phyloP scores from a whole-genome alignment of 2,329 filamentous ascomycete genomes.

The Diplodia intermedia region DNA sequence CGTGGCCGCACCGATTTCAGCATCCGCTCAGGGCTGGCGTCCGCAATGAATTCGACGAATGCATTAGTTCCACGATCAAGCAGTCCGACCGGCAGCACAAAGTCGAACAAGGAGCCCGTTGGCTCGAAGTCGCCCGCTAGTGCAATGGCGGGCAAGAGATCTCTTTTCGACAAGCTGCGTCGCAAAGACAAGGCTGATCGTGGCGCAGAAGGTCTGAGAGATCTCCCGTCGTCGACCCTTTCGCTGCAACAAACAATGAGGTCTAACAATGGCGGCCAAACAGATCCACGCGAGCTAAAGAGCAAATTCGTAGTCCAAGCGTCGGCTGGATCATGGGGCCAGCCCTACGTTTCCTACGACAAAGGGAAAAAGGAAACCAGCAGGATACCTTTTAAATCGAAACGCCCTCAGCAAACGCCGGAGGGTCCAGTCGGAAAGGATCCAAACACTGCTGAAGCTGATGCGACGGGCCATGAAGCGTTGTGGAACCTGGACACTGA shows the following conservation, averaged over 20 bases:
- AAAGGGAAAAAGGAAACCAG: slow-evolving; percentile 38
- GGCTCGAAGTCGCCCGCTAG: slow-evolving; percentile 64
- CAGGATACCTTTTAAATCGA: slow-evolving; percentile 34
- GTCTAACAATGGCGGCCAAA: slow-evolving; percentile 40
- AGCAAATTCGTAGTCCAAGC: slow-evolving; percentile 37
- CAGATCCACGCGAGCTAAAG: slow-evolving; percentile 43
- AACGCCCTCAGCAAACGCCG: slow-evolving; percentile 41
- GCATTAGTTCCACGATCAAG: slow-evolving; percentile 68
- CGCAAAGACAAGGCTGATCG: slow-evolving; percentile 57
- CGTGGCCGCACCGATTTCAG: slow-evolving; percentile 51
- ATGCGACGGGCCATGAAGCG: slow-evolving; percentile 60
- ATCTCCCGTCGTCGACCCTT: slow-evolving; percentile 50
- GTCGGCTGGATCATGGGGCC: slow-evolving; percentile 30
- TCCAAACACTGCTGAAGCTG: slow-evolving; percentile 50
- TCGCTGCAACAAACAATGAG: slow-evolving; percentile 48
- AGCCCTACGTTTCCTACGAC: slow-evolving; percentile 29
- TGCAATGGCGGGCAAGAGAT: slow-evolving; percentile 54
- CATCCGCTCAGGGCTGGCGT: slow-evolving; percentile 56
- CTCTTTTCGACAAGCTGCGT: slow-evolving; percentile 61
- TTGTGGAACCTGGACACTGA: slow-evolving; percentile 86
- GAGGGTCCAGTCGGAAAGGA: slow-evolving; percentile 51
- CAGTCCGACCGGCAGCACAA: slow-evolving; percentile 81
- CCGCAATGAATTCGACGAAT: slow-evolving; percentile 59
- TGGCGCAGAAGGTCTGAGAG: slow-evolving; percentile 48
- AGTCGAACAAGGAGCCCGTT: slow-evolving; percentile 59